Percentiles rank a stretch among this genome's conserved stretches.
Conservation (phyloP, 2,329 filamentous ascomycete genomes). For the Xylariaceae sp. region DNA sequence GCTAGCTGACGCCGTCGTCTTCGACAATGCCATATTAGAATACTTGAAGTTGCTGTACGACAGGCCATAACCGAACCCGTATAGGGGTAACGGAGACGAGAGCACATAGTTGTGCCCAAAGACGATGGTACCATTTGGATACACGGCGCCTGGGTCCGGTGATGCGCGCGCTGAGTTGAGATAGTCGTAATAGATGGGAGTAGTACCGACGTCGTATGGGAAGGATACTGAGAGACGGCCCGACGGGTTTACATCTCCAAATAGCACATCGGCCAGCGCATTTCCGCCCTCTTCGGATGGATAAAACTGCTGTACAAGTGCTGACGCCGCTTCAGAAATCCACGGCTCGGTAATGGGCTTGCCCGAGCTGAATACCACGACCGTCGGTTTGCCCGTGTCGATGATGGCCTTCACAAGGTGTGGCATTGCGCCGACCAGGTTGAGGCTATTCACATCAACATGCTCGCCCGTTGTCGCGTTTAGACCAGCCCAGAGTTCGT, state of each 20-base stretch:
- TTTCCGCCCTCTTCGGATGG: slow-evolving; percentile 63
- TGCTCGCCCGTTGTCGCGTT: slow-evolving; percentile 74
- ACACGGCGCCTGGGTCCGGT: slow-evolving; percentile 48
- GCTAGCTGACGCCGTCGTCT: slow-evolving; percentile 39
- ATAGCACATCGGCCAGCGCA: slow-evolving; percentile 61
- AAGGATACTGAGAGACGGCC: slow-evolving; percentile 63
- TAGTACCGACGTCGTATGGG: slow-evolving; percentile 60
- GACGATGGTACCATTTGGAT: slow-evolving; percentile 54
- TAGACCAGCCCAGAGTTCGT: slow-evolving; percentile 62
- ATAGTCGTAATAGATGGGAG: slow-evolving; percentile 68
- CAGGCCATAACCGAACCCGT: slow-evolving; percentile 61
- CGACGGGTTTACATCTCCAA: slow-evolving; percentile 59
- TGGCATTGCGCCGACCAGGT: slow-evolving; percentile 65
- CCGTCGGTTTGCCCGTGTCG: slow-evolving; percentile 60
- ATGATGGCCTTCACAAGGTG: slow-evolving; percentile 62
- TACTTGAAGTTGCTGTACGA: slow-evolving; percentile 62
- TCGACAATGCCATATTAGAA: slow-evolving; percentile 46
- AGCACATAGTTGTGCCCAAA: slow-evolving; percentile 64
- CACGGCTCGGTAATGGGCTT: slow-evolving; percentile 70
- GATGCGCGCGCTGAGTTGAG: slow-evolving; percentile 57
- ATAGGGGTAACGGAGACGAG: slow-evolving; percentile 53
- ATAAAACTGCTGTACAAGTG: slow-evolving; percentile 70
- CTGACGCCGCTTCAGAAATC: slow-evolving; percentile 60
- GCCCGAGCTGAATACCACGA: slow-evolving; percentile 63
- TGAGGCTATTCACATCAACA: slow-evolving; percentile 58